A percentile compares a stretch with the other conserved stretches of the same genome.
phyloP scores from a whole-genome alignment of 2,329 filamentous ascomycete genomes.

The Venturia asperata region DNA sequence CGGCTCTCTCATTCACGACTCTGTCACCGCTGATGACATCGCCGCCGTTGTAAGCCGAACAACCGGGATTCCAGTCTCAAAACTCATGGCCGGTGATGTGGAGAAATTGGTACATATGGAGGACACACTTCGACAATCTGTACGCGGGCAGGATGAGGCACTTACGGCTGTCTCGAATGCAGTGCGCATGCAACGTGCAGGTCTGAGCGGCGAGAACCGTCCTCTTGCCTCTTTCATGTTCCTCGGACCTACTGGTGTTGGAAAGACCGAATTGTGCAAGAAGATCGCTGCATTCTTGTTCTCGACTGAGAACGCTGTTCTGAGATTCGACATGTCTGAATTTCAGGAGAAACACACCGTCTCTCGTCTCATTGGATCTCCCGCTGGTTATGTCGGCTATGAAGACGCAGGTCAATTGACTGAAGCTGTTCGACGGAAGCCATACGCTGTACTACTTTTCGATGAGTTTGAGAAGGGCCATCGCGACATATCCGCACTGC shows the following conservation, averaged over 20 bases:
- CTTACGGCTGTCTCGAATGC: constrained; percentile 86
- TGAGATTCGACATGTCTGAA: constrained; percentile 96
- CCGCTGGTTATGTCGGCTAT: constrained; percentile 92
- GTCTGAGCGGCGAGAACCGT: constrained; percentile 82
- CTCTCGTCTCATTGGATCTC: constrained; percentile 82
- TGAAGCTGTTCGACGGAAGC: constrained; percentile 88
- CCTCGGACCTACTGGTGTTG: constrained; percentile 90
- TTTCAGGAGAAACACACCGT: constrained; percentile 98
- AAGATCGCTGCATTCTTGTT: constrained; percentile 91
- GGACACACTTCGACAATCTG: constrained; percentile 71
- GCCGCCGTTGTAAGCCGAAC: constrained; percentile 82
- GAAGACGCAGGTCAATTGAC: constrained; percentile 95
- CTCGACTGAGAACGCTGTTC: constrained; percentile 81
- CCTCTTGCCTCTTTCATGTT: constrained; percentile 96
- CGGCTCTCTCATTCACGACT: constrained; percentile 75
- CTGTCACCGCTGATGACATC: constrained; percentile 93
- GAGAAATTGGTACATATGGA: constrained; percentile 97
- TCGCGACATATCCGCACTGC: constrained; percentile 82
- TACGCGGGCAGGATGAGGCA: constrained; percentile 91
- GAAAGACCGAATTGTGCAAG: constrained; percentile 96
- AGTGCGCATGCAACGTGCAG: constrained; percentile 87
- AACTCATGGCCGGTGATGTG: constrained; percentile 86
- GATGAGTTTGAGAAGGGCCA: constrained; percentile 99
- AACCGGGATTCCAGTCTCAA: constrained; percentile 87
- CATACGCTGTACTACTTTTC: constrained; percentile 88